phyloP scores from a whole-genome alignment of 148 eudicot species.

The Vaccinium vitisidaea region DNA sequence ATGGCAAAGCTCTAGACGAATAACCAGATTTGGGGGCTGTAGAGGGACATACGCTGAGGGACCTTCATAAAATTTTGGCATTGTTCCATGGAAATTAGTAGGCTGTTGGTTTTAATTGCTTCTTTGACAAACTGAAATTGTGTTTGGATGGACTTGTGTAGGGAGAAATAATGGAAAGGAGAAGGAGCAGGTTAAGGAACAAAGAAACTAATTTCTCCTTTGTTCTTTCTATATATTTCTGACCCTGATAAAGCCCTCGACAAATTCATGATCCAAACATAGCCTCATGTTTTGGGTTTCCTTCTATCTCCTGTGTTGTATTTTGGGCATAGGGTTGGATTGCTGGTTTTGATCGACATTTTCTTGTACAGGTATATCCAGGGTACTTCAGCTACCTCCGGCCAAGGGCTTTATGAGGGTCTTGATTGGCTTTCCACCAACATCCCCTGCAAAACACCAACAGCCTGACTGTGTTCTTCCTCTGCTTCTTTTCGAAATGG shows the following conservation, averaged over 20 bases:
- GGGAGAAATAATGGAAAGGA: background rate
- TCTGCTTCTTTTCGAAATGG: background rate
- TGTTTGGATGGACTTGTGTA: no score
- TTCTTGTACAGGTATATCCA: constrained; percentile 50
- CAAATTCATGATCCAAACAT: background rate
- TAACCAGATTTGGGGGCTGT: background rate
- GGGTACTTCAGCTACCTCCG: constrained; percentile 55
- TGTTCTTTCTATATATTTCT: background rate
- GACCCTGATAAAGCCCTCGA: background rate
- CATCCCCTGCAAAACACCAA: constrained; percentile 41
- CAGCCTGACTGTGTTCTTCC: background rate
- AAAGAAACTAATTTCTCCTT: background rate
- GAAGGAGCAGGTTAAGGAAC: background rate
- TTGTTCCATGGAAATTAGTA: background rate
- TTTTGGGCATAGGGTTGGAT: background rate
- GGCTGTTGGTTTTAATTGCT: background rate
- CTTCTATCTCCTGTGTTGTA: background rate
- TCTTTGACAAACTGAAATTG: background rate
- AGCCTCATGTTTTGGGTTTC: background rate
- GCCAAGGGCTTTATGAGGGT: constrained; percentile 64
- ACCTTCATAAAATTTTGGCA: background rate
- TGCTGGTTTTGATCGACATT: background rate
- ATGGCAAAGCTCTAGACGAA: background rate
- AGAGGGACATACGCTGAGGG: background rate
- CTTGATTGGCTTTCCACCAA: constrained; percentile 62